Evolutionary conservation across 2,329 filamentous ascomycete species (phyloP).

Genomic region (Fusarium algeriense): DNA sequence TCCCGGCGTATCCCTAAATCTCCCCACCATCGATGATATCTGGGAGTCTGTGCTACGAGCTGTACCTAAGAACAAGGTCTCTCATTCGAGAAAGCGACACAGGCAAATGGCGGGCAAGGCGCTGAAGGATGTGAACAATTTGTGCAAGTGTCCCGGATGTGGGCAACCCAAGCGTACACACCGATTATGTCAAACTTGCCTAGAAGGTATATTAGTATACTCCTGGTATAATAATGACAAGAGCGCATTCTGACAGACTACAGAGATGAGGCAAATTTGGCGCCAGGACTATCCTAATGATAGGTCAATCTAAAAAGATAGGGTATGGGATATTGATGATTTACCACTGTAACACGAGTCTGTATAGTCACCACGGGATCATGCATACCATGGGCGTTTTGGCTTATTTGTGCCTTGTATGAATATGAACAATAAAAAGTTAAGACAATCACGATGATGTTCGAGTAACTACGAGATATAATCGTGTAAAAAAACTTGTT

Average conservation of each 20-base stretch:
- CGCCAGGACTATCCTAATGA: slow-evolving; percentile 54
- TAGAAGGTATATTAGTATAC: slow-evolving; percentile 71
- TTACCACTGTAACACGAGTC: slow-evolving; percentile 47
- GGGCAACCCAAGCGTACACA: slow-evolving; percentile 90
- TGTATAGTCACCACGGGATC: slow-evolving; percentile 49
- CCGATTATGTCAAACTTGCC: slow-evolving; percentile 87
- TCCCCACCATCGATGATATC: slow-evolving; percentile 76
- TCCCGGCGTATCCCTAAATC: slow-evolving; percentile 68
- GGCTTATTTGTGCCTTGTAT: slow-evolving; percentile 49
- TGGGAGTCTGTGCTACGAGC: slow-evolving; percentile 94
- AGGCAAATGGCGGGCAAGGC: slow-evolving; percentile 97
- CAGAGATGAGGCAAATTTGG: slow-evolving; percentile 63
- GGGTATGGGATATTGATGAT: slow-evolving; percentile 34
- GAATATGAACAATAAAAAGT: slow-evolving; percentile 42
- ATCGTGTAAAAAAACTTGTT: background rate
- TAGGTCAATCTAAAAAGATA: slow-evolving; percentile 48
- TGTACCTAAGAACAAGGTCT: slow-evolving; percentile 99
- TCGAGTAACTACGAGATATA: background rate
- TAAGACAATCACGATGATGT: background rate
- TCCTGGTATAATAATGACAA: background rate
- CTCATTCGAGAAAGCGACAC: slow-evolving; percentile 93
- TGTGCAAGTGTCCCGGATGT: slow-evolving; percentile 92
- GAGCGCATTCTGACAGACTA: slow-evolving; percentile 22
- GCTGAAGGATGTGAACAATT: slow-evolving; percentile 85
- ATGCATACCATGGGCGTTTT: slow-evolving; percentile 53